A percentile compares a stretch with the other conserved stretches of the same genome.
phyloP scores from a whole-genome alignment of 179 eudicot species.

The Spinacia oleracea region DNA sequence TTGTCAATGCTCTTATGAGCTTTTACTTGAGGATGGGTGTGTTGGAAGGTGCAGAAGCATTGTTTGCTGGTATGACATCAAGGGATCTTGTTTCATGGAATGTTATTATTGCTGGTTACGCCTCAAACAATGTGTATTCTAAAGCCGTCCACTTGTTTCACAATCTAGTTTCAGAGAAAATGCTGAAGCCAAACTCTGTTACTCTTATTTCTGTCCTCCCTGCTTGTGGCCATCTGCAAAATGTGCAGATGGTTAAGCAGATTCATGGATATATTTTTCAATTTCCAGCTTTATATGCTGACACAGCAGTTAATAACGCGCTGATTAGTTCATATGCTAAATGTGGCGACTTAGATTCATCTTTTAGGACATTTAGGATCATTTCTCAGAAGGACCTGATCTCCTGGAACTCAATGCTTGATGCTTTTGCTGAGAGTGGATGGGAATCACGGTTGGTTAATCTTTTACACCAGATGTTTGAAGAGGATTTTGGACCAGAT shows the following conservation, averaged over 20 bases:
- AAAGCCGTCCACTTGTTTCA: slow-evolving; percentile 54
- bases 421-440: slow-evolving; percentile 43
- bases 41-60: slow-evolving; percentile 40
- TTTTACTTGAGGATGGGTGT: slow-evolving; percentile 55
- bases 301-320: slow-evolving; percentile 61
- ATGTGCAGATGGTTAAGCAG: slow-evolving; percentile 52
- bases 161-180: slow-evolving; percentile 30
- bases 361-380: slow-evolving; percentile 44
- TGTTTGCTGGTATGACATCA: slow-evolving; percentile 45
- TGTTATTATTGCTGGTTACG: slow-evolving; percentile 61
- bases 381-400: slow-evolving; percentile 52
- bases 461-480: slow-evolving; percentile 46
- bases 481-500: slow-evolving; percentile 54
- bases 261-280: slow-evolving; percentile 59
- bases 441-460: slow-evolving; percentile 34
- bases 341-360: slow-evolving; percentile 42
- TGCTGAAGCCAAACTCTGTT: slow-evolving; percentile 42
- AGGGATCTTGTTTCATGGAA: slow-evolving; percentile 76
- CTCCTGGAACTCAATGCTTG: slow-evolving; percentile 74
- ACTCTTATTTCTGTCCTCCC: slow-evolving; percentile 66
- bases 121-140: slow-evolving; percentile 43
- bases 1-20: slow-evolving; percentile 59
- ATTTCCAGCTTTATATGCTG: slow-evolving; percentile 33
- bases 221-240: slow-evolving; percentile 48
- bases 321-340: slow-evolving; percentile 58